phyloP scores from a whole-genome alignment of 306 rosid species.

The Luffa aegyptiaca region DNA sequence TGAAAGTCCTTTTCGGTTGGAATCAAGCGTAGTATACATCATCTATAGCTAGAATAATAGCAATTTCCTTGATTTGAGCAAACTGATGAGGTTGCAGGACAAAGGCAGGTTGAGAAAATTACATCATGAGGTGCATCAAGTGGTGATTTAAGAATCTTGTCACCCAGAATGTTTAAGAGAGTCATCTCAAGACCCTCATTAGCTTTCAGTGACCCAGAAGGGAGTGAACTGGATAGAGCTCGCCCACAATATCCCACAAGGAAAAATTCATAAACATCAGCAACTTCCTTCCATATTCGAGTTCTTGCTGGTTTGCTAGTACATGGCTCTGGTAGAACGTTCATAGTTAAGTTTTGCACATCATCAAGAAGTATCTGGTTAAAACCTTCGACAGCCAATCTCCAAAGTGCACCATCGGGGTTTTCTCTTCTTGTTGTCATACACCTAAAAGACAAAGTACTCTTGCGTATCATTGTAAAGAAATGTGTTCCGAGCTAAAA shows the following conservation, averaged over 20 bases:
- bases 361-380: slow-evolving; percentile 56
- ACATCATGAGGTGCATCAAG: slow-evolving; percentile 75
- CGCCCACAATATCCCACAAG: slow-evolving; percentile 94
- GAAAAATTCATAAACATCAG: slow-evolving; percentile 87
- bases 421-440: slow-evolving; percentile 95
- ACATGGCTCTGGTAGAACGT: slow-evolving; percentile 33
- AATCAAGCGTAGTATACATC: not conserved
- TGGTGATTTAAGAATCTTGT: slow-evolving; percentile 59
- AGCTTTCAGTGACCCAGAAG: slow-evolving; percentile 47
- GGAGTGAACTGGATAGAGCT: slow-evolving; percentile 75
- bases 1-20: not conserved
- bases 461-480: not conserved
- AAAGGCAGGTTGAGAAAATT: slow-evolving; percentile 25
- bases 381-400: slow-evolving; percentile 78
- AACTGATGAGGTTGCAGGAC: not conserved
- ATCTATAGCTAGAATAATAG: not conserved
- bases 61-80: not conserved
- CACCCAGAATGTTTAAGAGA: slow-evolving; percentile 67
- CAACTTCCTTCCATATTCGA: slow-evolving; percentile 91
- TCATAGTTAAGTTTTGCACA: slow-evolving; percentile 25
- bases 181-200: slow-evolving; percentile 86
- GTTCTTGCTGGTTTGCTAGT: slow-evolving; percentile 61
- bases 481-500: not conserved
- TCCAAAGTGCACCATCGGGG: slow-evolving; percentile 84
- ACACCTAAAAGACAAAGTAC: slow-evolving; percentile 42